phyloP scores from a whole-genome alignment of 1,284 basidiomycete genomes.

The Bondarzewia mesenterica region DNA sequence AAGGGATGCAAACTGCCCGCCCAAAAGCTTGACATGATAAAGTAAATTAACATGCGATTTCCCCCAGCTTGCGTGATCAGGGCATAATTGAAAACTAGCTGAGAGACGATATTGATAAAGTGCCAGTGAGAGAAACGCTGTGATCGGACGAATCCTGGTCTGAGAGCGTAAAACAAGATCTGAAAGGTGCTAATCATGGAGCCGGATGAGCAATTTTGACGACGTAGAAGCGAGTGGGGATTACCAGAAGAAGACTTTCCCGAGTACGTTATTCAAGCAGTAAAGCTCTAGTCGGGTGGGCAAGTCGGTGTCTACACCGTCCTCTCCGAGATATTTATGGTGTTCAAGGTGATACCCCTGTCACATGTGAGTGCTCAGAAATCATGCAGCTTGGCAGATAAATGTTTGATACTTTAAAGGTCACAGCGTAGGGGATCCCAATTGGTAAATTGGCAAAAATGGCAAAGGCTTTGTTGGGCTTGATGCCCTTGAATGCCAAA shows the following conservation, averaged over 20 bases:
- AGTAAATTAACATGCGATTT: constrained; percentile 66
- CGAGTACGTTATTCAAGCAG: constrained; percentile 89
- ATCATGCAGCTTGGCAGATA: neutral
- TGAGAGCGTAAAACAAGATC: constrained; percentile 95
- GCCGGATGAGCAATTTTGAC: neutral
- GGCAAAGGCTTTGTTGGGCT: constrained; percentile 81
- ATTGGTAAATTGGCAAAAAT: constrained; percentile 91
- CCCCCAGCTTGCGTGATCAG: constrained; percentile 57
- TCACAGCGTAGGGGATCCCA: constrained; percentile 90
- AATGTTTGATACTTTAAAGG: constrained; percentile 84
- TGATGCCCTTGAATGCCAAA: constrained; percentile 82
- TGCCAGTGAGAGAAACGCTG: constrained; percentile 86
- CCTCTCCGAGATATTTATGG: constrained; percentile 92
- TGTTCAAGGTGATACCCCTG: constrained; percentile 91
- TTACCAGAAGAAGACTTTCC: constrained; percentile 96
- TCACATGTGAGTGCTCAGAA: neutral
- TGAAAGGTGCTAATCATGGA: constrained; percentile 75
- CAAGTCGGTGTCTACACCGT: constrained; percentile 92
- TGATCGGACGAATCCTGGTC: constrained; percentile 88
- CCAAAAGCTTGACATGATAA: constrained; percentile 87
- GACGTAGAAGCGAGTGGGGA: constrained; percentile 22
- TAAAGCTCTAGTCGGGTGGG: constrained; percentile 83
- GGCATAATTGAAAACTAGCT: constrained; percentile 68
- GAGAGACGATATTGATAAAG: constrained; percentile 62
- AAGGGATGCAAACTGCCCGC: constrained; percentile 93